A percentile compares a stretch with the other conserved stretches of the same genome.
Evolutionary conservation across 495 filamentous ascomycete species (phyloP).

Genomic region (Trichocladium antarcticum): DNA sequence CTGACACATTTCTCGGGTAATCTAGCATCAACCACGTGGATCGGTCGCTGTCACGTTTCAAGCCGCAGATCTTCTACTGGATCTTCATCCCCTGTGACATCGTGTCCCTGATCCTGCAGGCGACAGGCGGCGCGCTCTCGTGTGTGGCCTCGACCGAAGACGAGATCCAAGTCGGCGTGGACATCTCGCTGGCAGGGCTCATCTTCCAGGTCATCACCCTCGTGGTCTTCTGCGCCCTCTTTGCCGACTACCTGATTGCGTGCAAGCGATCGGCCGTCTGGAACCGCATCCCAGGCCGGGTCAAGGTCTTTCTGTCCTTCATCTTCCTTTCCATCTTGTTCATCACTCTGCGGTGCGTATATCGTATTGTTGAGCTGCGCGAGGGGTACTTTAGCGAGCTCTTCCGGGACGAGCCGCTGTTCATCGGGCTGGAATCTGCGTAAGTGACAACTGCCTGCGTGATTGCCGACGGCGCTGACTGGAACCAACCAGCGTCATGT

Average conservation of each 20-base stretch:
- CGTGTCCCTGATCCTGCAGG: conserved; percentile 41
- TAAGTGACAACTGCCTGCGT: no score
- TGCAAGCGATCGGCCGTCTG: conserved; percentile 15
- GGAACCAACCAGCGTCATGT: no score
- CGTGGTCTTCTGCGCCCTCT: conserved; percentile 30
- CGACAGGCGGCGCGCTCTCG: conserved; percentile 39
- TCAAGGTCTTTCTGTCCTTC: conserved; percentile 38
- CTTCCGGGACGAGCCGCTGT: conserved; percentile 36
- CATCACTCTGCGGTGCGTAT: conserved; percentile 39
- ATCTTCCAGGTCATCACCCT: conserved; percentile 37
- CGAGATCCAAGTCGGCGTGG: conserved; percentile 25
- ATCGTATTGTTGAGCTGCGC: conserved; percentile 40
- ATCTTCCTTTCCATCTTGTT: conserved; percentile 34
- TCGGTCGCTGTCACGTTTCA: conserved; percentile 36
- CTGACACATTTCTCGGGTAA: neutral
- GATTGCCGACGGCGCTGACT: no score
- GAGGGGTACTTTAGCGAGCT: conserved; percentile 35
- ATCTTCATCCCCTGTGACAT: conserved; percentile 47
- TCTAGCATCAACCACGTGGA: conserved; percentile 30
- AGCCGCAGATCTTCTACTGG: conserved; percentile 37
- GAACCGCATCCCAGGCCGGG: no score
- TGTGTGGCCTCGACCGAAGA: conserved; percentile 19
- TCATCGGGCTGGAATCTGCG: conserved; percentile 41
- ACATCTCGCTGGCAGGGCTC: conserved; percentile 43
- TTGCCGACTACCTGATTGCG: conserved; percentile 32